Evolutionary conservation across 169 alveolate species (phyloP).

Genomic region (Plasmodium blacklocki): DNA sequence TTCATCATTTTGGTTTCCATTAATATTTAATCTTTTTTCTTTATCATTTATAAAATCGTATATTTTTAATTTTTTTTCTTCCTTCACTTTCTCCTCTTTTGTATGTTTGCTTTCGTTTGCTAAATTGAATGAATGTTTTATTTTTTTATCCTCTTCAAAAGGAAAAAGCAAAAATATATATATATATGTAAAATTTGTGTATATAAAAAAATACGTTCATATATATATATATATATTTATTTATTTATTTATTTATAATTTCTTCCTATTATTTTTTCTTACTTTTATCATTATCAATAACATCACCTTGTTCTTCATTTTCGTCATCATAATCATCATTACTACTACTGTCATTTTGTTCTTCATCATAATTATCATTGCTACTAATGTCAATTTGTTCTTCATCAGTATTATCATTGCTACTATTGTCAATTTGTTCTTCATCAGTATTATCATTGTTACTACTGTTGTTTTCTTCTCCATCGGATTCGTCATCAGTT

Average conservation of each 20-base stretch:
- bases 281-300: background rate
- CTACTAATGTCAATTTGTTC: slow-evolving; percentile 18
- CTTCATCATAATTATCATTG: slow-evolving; percentile 75
- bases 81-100: slow-evolving; percentile 38
- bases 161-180: slow-evolving; percentile 1
- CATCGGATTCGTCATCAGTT: too few relatives aligned
- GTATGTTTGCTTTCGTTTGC: slow-evolving; percentile 14
- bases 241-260: background rate
- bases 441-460: background rate
- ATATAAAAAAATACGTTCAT: background rate
- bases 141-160: slow-evolving; percentile 11
- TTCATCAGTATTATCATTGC: background rate
- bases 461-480: too few relatives aligned
- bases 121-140: slow-evolving; percentile 1
- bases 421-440: too few relatives aligned
- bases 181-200: background rate
- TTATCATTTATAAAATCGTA: slow-evolving; percentile 17
- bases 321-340: background rate
- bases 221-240: background rate
- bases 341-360: slow-evolving; percentile 30
- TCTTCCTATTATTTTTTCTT: slow-evolving; percentile 7
- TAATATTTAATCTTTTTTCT: background rate
- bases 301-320: background rate
- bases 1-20: background rate
- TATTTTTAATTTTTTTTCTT: slow-evolving; percentile 20